Conservation (phyloP, 192 early-diverging fungal genomes). For the Coemansia sp. region DNA sequence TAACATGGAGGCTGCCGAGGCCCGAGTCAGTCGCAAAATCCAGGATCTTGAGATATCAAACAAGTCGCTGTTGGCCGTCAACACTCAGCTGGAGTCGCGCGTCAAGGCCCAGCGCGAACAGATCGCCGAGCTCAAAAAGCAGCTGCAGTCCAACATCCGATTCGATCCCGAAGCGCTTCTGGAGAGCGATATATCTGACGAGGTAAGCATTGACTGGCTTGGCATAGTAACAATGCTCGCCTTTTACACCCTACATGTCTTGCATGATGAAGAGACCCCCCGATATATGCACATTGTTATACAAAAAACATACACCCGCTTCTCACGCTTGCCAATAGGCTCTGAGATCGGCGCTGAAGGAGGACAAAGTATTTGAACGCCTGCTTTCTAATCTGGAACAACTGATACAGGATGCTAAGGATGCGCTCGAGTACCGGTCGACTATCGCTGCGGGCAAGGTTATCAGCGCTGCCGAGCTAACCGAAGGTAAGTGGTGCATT, state of each 20-base stretch:
- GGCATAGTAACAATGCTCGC: background rate
- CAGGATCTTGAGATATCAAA: constrained; percentile 55
- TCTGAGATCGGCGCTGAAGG: constrained; percentile 53
- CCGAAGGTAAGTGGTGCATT: constrained; percentile 33
- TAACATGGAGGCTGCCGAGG: constrained; percentile 50
- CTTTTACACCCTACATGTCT: background rate
- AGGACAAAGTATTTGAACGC: constrained; percentile 56
- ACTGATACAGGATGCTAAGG: constrained; percentile 55
- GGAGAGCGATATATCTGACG: constrained; percentile 41
- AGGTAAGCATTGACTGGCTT: constrained; percentile 35
- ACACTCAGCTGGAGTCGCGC: constrained; percentile 46
- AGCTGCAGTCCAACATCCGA: constrained; percentile 30
- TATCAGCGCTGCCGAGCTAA: constrained; percentile 46
- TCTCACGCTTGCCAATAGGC: constrained; percentile 54
- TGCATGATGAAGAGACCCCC: background rate
- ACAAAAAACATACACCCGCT: constrained; percentile 27
- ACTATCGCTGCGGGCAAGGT: constrained; percentile 51
- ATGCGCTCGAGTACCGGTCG: constrained; percentile 52
- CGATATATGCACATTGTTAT: constrained; percentile 9
- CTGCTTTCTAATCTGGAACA: constrained; percentile 56
- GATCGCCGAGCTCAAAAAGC: constrained; percentile 49
- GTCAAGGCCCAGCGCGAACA: constrained; percentile 46
- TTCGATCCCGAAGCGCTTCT: constrained; percentile 19
- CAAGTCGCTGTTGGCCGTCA: constrained; percentile 50
- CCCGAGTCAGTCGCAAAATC: constrained; percentile 52